These are phyloP conservation scores for Dothiorella sarmentorum DNA, from an alignment of 2,329 filamentous ascomycete genomes.

Conservation along the genomic window DNA sequence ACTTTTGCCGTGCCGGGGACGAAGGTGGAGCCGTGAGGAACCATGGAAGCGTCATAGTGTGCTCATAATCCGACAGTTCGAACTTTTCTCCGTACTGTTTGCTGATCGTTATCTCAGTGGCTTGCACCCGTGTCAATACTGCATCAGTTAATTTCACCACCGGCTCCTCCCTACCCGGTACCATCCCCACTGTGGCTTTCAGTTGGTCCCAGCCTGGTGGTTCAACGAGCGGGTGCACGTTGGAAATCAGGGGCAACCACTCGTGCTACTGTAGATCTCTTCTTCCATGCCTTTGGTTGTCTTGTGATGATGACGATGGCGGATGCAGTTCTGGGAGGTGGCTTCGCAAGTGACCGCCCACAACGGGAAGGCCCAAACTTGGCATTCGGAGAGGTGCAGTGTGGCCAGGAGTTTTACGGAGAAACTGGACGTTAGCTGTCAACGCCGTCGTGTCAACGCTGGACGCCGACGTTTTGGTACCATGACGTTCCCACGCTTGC, in stretches of 20 bases:
- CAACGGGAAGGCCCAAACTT: neutral
- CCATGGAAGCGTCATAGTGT: neutral
- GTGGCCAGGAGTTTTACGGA: neutral
- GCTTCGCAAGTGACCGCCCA: neutral
- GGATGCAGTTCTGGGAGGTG: neutral
- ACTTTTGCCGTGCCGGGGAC: neutral
- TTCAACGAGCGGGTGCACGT: neutral
- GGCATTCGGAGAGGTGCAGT: neutral
- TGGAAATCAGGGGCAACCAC: neutral
- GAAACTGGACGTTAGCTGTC: conserved; percentile 6
- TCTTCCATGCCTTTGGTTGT: neutral
- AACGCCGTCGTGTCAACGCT: neutral
- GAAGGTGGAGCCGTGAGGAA: neutral
- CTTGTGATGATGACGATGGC: neutral
- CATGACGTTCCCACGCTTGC: neutral
- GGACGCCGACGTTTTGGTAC: neutral
- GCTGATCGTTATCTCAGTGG: conserved; percentile 7
- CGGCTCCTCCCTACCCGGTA: no score
- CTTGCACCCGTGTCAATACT: neutral
- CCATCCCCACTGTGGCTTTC: neutral
- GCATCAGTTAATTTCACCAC: neutral
- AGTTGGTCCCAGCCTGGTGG: neutral
- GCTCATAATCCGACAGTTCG: no score
- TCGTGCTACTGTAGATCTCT: no score
- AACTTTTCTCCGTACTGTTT: no score